These are phyloP conservation scores for Mycena olivaceomarginata DNA, from an alignment of 768 basidiomycete genomes.

Conservation along the genomic window DNA sequence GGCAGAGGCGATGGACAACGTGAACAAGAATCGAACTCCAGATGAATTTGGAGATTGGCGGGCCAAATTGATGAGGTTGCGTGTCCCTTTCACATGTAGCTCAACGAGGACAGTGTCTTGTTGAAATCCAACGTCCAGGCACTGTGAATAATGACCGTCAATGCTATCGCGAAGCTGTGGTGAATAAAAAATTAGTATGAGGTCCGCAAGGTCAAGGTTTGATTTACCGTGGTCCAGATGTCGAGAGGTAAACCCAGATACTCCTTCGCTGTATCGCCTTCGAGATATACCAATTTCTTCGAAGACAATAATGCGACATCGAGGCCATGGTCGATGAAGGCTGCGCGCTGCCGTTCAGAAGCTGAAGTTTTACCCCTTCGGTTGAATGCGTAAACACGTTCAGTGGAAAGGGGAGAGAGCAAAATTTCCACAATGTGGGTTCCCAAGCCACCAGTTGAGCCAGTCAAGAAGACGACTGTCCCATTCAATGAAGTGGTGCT, in stretches of 20 bases:
- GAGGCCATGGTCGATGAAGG: conserved; percentile 31
- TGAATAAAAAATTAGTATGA: not conserved
- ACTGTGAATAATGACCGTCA: conserved; percentile 64
- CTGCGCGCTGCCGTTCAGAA: not conserved
- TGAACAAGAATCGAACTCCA: conserved; percentile 17
- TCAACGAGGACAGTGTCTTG: conserved; percentile 51
- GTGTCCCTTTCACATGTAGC: no score
- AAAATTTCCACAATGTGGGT: conserved; percentile 48
- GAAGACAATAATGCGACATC: conserved; percentile 22
- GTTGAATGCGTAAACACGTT: conserved; percentile 58
- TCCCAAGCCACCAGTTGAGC: conserved; percentile 58
- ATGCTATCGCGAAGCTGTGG: conserved; percentile 49
- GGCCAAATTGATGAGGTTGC: conserved; percentile 49
- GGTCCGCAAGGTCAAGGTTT: not conserved
- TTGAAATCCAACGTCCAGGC: conserved; percentile 73
- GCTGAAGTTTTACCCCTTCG: conserved; percentile 31
- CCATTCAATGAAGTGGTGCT: conserved; percentile 41
- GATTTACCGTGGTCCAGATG: conserved; percentile 47
- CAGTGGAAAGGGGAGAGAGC: not conserved
- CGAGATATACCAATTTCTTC: conserved; percentile 49
- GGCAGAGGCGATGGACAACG: conserved; percentile 27
- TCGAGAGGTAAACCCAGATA: conserved; percentile 48
- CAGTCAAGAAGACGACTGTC: conserved; percentile 52
- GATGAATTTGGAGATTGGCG: conserved; percentile 7
- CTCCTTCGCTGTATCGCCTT: conserved; percentile 48